phyloP scores from a whole-genome alignment of 352 stramenopile genomes.

The Phytophthora syringae region DNA sequence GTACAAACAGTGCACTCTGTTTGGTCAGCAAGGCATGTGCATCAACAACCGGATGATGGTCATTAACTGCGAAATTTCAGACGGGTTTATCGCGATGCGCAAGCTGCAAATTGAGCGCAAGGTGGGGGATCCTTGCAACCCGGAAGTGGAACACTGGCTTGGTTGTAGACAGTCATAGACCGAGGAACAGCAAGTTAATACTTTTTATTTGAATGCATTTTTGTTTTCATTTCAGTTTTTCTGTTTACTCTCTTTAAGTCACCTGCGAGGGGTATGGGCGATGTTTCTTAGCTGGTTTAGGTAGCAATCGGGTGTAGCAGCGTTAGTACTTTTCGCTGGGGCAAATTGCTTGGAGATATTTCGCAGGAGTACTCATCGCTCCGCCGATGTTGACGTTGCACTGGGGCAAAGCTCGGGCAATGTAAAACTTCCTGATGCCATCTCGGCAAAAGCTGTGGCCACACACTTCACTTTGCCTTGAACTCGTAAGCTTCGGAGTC shows the following conservation, averaged over 20 bases:
- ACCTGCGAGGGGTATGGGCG: no score
- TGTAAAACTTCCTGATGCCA: neutral
- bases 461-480: constrained; percentile 1
- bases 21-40: constrained; percentile 39
- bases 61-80: constrained; percentile 31
- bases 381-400: constrained; percentile 10
- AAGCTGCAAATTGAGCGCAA: constrained; percentile 39
- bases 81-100: constrained; percentile 29
- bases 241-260: no score
- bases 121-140: constrained; percentile 35
- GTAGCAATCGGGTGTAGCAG: no score
- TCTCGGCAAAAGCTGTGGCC: neutral
- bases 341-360: constrained; percentile 11
- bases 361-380: neutral
- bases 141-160: constrained; percentile 44
- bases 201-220: no score
- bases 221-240: neutral
- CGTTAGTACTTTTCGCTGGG: neutral
- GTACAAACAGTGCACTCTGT: constrained; percentile 39
- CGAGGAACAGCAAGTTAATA: no score
- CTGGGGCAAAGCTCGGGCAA: neutral
- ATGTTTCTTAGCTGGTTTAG: no score
- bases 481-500: neutral
- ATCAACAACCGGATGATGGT: constrained; percentile 48
- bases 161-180: no score